Percentiles rank a stretch among this genome's conserved stretches.
These are phyloP conservation scores for Plasmopara viticola DNA, from an alignment of 352 stramenopile genomes.

Conservation along the genomic window DNA sequence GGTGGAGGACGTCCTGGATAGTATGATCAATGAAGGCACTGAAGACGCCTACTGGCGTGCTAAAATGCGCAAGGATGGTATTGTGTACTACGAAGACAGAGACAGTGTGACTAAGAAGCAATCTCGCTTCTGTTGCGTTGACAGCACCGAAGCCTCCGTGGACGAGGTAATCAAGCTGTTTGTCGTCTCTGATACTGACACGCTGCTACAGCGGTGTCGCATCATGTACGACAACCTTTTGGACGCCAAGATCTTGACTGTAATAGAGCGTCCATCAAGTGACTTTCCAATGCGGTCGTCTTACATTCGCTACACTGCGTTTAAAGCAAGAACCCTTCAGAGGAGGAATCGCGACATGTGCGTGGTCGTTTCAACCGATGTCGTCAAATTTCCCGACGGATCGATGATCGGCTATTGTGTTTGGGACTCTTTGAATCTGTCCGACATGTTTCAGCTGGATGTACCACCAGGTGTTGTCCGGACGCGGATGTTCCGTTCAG, in stretches of 20 bases:
- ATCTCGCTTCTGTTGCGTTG: slow-evolving; percentile 35
- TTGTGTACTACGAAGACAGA: slow-evolving; percentile 34
- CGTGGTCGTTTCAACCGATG: slow-evolving; percentile 36
- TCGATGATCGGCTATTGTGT: slow-evolving; percentile 45
- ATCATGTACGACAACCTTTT: slow-evolving; percentile 43
- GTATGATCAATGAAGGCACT: slow-evolving; percentile 31
- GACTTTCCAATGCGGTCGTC: slow-evolving; percentile 28
- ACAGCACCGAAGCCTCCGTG: slow-evolving; percentile 22
- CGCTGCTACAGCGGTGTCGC: slow-evolving; percentile 29
- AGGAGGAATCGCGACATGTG: slow-evolving; percentile 37
- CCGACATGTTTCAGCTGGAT: slow-evolving; percentile 27
- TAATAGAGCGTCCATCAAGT: slow-evolving; percentile 29
- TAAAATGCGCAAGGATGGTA: slow-evolving; percentile 29
- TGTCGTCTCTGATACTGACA: slow-evolving; percentile 30
- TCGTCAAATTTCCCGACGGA: slow-evolving; percentile 28
- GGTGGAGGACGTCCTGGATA: slow-evolving; percentile 34
- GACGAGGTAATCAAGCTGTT: slow-evolving; percentile 35
- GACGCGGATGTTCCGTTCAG: slow-evolving; percentile 36
- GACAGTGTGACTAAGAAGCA: slow-evolving; percentile 30
- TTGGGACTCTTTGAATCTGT: slow-evolving; percentile 41
- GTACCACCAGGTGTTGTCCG: slow-evolving; percentile 30
- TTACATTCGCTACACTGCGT: slow-evolving; percentile 42
- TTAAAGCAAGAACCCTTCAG: slow-evolving; percentile 27
- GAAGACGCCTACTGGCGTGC: slow-evolving; percentile 24
- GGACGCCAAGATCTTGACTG: slow-evolving; percentile 30